These are phyloP conservation scores for Cydonia oblonga DNA, from an alignment of 331 rosid genomes.

Conservation along the genomic window DNA sequence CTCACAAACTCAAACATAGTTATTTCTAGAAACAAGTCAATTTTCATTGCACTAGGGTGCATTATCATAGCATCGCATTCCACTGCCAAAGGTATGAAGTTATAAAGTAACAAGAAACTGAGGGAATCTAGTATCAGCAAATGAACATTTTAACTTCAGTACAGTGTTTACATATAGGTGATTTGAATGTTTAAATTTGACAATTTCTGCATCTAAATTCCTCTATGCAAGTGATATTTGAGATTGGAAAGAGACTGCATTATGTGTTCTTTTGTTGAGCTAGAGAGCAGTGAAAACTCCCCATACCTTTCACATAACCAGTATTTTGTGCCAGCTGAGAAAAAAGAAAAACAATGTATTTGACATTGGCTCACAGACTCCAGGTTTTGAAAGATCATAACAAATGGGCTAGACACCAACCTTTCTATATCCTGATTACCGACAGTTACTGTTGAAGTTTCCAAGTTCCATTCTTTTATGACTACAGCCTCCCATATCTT, in stretches of 20 bases:
- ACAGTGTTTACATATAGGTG: neutral
- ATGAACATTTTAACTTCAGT: neutral
- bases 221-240: neutral
- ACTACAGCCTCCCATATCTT: neutral
- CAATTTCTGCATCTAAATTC: neutral
- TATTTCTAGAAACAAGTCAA: neutral
- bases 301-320: neutral
- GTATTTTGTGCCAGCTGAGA: neutral
- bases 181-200: neutral
- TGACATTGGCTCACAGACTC: neutral
- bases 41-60: too few species aligned
- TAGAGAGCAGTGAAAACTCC: neutral
- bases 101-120: neutral
- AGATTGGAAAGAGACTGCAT: neutral
- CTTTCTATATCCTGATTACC: neutral
- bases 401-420: neutral
- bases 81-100: too few species aligned
- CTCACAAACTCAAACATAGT: neutral
- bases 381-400: neutral
- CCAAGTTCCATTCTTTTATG: neutral
- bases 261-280: neutral
- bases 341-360: neutral
- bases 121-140: neutral
- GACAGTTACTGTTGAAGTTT: neutral
- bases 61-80: too few species aligned